Conservation (phyloP, 192 early-diverging fungal genomes). For the Backusella tuberculispora region DNA sequence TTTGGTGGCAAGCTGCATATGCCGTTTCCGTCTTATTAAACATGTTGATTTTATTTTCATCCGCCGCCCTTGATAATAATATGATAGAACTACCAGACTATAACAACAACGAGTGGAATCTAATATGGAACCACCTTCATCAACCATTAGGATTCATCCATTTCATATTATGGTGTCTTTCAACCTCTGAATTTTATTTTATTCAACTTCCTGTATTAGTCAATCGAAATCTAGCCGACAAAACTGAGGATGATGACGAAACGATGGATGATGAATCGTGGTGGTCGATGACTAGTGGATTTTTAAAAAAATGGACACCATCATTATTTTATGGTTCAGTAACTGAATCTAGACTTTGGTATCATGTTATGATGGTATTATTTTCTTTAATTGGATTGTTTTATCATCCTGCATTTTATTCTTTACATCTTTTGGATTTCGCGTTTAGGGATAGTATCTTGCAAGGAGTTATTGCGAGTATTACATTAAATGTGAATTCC, state of each 20-base stretch:
- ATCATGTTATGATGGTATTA: constrained; percentile 28
- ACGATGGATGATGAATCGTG: not conserved
- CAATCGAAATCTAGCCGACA: constrained; percentile 3
- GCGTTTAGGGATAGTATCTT: constrained; percentile 30
- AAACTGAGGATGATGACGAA: not conserved
- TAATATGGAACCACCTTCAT: not conserved
- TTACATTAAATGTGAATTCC: constrained; percentile 31
- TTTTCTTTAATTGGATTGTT: constrained; percentile 20
- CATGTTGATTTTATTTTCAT: constrained; percentile 19
- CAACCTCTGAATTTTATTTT: constrained; percentile 36
- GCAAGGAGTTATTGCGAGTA: constrained; percentile 34
- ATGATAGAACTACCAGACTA: not conserved
- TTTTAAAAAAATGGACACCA: not conserved
- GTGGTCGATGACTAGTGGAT: not conserved
- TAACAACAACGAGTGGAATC: not conserved
- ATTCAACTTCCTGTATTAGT: constrained; percentile 27
- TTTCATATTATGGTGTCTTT: constrained; percentile 19
- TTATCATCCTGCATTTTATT: constrained; percentile 26
- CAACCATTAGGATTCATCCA: not conserved
- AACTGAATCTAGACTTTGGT: constrained; percentile 21
- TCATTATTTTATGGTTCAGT: constrained; percentile 6
- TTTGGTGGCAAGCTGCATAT: constrained; percentile 30
- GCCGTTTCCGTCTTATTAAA: constrained; percentile 25
- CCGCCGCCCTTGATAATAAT: not conserved
- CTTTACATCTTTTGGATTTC: constrained; percentile 30